A percentile compares a stretch with the other conserved stretches of the same genome.
Conservation (phyloP, 495 filamentous ascomycete genomes). For the Penicillium ucsense region DNA sequence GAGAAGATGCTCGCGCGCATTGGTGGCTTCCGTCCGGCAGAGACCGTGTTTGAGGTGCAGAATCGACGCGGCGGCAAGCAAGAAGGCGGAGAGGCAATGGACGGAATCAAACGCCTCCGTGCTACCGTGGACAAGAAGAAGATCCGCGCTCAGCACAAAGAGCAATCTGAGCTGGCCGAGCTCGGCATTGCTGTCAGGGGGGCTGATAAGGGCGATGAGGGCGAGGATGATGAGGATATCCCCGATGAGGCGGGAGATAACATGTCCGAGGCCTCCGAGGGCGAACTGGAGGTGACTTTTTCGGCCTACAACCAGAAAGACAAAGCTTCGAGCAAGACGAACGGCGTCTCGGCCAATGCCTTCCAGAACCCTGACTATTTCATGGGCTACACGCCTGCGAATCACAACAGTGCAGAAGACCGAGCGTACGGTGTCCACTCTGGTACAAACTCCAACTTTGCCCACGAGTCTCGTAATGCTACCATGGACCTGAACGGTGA, state of each 20-base stretch:
- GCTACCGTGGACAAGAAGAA: conserved; percentile 41
- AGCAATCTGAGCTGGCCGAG: conserved; percentile 16
- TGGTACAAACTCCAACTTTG: conserved; percentile 64
- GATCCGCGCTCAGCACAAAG: conserved; percentile 22
- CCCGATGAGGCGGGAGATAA: conserved; percentile 41
- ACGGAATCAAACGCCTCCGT: conserved; percentile 65
- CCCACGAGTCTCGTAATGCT: conserved; percentile 67
- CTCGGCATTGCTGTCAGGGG: conserved; percentile 21
- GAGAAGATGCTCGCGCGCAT: conserved; percentile 79
- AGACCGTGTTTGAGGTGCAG: conserved; percentile 92
- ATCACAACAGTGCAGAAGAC: conserved; percentile 71
- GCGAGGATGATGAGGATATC: conserved; percentile 24
- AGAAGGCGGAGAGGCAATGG: conserved; percentile 52
- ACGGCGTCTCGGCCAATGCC: conserved; percentile 25
- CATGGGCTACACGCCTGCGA: conserved; percentile 85
- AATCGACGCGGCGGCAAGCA: conserved; percentile 52
- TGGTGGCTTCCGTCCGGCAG: conserved; percentile 74
- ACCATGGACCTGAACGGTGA: conserved; percentile 86
- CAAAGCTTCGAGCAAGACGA: conserved; percentile 18
- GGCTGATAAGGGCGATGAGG: conserved; percentile 8
- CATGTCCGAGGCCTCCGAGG: conserved; percentile 59
- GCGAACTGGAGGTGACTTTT: conserved; percentile 77
- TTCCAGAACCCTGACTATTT: conserved; percentile 84
- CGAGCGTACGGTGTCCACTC: conserved; percentile 86
- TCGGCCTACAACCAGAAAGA: conserved; percentile 42